Evolutionary conservation across 1,284 basidiomycete species (phyloP), one percentile per base, ranked within the genome.

Genomic region (Cerioporus squamosus): DNA sequence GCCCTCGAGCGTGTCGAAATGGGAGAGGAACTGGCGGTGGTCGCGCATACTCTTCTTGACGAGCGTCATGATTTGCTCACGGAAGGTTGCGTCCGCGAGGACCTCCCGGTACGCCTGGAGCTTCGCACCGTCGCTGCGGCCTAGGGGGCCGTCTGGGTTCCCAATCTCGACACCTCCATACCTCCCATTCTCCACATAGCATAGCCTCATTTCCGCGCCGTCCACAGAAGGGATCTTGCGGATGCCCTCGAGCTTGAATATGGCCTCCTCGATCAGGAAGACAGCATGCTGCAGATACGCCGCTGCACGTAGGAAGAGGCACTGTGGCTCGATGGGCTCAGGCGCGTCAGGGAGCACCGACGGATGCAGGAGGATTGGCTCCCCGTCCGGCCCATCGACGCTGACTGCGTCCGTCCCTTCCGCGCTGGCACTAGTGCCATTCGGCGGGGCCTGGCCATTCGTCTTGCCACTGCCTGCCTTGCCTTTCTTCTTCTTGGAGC

Each of bases 151-250:
- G 44, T 90, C 86, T 0, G 85, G 84, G 67, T 91, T 86, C 12
- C 86, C 87, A 15, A 89, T 80, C 72, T 93, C 90, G 29, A 91
- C 84, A 1, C 91, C 91, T 18, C 91, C 91, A 59, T 87, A 91
- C 55, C 79, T 81, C 10, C 88, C 86, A 56, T 85, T 81, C 57
- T 85, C 82, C 55, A 93, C 77, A 70, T 87, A 87, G 66, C 85
- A 90, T 38, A 93, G 74, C 40, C 90, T 81, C 50, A 93, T 72
- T 67, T 94, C 92, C 18, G 86, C 81, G 22, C 87, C 85, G 59
- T 92, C 88, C 24, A 71, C 72, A 12, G 81, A 79, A 42, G 78
- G 76, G 0, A 76, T 74, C 66, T 87, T 90, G 50, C 75, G 72
- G 26, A 94, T 77, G 7, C 80, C 84, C 68, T 94, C 92, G 20